These are phyloP conservation scores for Zygoascus bituminiphila DNA, from an alignment of 805 yeast genomes.

Conservation along the genomic window DNA sequence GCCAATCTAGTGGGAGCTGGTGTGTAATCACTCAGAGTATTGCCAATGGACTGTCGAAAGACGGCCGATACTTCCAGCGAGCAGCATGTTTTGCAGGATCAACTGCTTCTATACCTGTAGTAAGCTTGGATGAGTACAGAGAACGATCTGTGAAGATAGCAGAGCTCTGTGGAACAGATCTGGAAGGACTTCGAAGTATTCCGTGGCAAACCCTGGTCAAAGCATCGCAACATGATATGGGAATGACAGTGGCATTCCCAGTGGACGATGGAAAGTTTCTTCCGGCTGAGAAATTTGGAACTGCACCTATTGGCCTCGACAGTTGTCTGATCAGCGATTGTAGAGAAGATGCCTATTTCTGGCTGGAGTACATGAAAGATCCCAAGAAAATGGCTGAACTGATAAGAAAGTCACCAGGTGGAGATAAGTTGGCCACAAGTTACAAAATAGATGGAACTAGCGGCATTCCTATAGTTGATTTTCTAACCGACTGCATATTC, in stretches of 20 bases:
- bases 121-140: slow-evolving; percentile 16
- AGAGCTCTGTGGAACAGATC: slow-evolving; percentile 10
- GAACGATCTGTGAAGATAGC: slow-evolving; percentile 12
- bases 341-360: slow-evolving; percentile 22
- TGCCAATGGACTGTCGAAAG: slow-evolving; percentile 9
- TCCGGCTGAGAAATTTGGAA: slow-evolving; percentile 16
- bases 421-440: background rate
- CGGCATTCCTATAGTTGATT: slow-evolving; percentile 7
- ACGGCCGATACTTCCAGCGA: slow-evolving; percentile 15
- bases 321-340: slow-evolving; percentile 25
- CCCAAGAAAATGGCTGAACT: background rate
- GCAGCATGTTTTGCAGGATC: slow-evolving; percentile 25
- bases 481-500: slow-evolving; percentile 17
- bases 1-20: slow-evolving; percentile 42
- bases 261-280: slow-evolving; percentile 23
- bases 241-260: slow-evolving; percentile 20
- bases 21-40: slow-evolving; percentile 34
- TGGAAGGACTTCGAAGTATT: slow-evolving; percentile 16
- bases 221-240: slow-evolving; percentile 19
- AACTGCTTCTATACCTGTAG: slow-evolving; percentile 17
- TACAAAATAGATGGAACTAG: background rate
- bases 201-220: slow-evolving; percentile 21
- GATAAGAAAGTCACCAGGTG: background rate
- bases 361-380: slow-evolving; percentile 8
- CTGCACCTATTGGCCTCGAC: slow-evolving; percentile 12